phyloP scores from a whole-genome alignment of 2,329 filamentous ascomycete species.

The Diaporthe humulicola region DNA sequence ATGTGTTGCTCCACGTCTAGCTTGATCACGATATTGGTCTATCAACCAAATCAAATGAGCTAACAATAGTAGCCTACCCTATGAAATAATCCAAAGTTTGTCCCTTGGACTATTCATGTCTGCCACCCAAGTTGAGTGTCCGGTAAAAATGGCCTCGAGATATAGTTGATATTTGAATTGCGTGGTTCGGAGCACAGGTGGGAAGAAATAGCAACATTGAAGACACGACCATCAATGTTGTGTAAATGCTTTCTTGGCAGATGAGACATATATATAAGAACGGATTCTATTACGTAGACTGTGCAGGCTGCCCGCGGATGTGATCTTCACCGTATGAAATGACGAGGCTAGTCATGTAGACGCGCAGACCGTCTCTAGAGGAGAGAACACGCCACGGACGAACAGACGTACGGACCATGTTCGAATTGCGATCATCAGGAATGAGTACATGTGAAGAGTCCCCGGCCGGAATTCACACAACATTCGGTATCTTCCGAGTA shows the following conservation, averaged over 20 bases:
- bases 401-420: not conserved
- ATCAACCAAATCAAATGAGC: not conserved
- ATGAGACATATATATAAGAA: not conserved
- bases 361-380: not conserved
- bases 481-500: not conserved
- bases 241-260: not conserved
- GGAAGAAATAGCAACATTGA: not conserved
- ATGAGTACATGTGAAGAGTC: not conserved
- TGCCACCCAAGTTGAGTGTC: not conserved
- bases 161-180: not conserved
- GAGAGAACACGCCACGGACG: not conserved
- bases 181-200: not conserved
- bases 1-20: not conserved
- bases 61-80: not conserved
- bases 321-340: not conserved
- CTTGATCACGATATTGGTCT: not conserved
- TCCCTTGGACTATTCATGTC: not conserved
- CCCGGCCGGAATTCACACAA: not conserved
- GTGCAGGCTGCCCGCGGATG: not conserved
- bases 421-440: not conserved
- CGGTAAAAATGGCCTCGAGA: too few species aligned
- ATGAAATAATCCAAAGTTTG: not conserved
- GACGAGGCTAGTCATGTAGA: not conserved
- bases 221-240: not conserved
- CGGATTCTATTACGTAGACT: not conserved